Base-by-base conservation (phyloP, 306 rosid genomes). In the Glycine tomentella region DNA sequence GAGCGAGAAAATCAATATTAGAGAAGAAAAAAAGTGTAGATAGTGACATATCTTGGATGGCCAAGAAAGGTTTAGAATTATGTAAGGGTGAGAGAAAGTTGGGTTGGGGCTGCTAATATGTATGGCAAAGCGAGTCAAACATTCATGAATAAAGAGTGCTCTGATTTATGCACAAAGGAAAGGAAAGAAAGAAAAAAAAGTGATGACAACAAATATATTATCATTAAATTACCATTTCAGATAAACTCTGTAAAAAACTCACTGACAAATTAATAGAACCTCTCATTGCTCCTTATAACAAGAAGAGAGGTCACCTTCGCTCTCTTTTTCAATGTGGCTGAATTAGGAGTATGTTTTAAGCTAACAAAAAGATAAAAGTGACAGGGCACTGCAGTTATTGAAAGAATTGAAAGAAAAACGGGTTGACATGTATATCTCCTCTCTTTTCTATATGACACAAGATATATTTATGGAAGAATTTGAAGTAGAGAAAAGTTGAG, bases 51-150 rank as follows among this genome's bases (percentile, higher is more conserved):
- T 87, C 88, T 20, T 64, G 81, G 77, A 81, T 75, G 84, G 88
- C 83, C 77, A 80, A 82, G 86, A 86, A 82, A 85, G 87, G 81
- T 6, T 77, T 80, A 76, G 89, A 89, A 82, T 90, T 84, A 86
- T 80, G 84, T 76, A 77, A 53, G 80, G 77, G 86, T 42, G 86
- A 82, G 88, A 90, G 77, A 83, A 69, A 76, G 89, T 84, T 90
- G 89, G 63, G 81, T 81, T 63, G 71, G 50, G 50, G 50, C 50
- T 76, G 50, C 50, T 76, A 56, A 63, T 85, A 82, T 84, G 55
- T 46, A 53, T 83, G 80, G 92, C 88, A 85, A 91, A 78, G 77
- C 53, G 79, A 90, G 90, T 86, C 86, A 82, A 86, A 86, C 91
- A 80, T 86, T 83, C 83, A 83, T 86, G 79, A 87, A 83, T 82